Evolutionary conservation across 2,329 filamentous ascomycete genomes (phyloP).

Genomic region (Chaetoscypha palmicola): DNA sequence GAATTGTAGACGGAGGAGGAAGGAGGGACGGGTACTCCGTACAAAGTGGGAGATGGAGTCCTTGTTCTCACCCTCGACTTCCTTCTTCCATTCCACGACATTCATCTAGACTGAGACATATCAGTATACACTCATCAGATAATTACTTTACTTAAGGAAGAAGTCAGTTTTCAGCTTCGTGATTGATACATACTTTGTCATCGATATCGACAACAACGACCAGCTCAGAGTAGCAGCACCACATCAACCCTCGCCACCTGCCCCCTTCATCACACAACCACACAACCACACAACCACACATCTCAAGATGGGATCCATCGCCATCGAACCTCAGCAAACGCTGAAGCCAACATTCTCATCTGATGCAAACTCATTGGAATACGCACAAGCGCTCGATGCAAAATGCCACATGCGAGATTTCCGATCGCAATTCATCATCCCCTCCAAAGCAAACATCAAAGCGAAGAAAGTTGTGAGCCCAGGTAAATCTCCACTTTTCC

Average conservation of each 20-base stretch:
- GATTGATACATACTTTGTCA: too few species aligned
- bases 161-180: too few species aligned
- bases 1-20: not conserved
- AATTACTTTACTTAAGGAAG: too few species aligned
- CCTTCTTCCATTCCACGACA: not conserved
- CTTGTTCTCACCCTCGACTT: not conserved
- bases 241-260: too few species aligned
- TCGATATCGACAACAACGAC: too few species aligned
- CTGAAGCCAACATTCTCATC: constrained; percentile 39
- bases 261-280: too few species aligned
- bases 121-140: too few species aligned
- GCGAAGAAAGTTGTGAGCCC: constrained; percentile 47
- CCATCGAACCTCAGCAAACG: constrained; percentile 14
- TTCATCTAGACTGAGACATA: too few species aligned
- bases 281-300: too few species aligned
- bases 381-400: constrained; percentile 48
- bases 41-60: constrained; percentile 15
- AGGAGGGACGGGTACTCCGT: not conserved
- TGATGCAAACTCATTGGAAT: constrained; percentile 41
- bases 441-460: constrained; percentile 64
- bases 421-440: constrained; percentile 68
- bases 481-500: constrained; percentile 19
- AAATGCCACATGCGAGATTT: constrained; percentile 54
- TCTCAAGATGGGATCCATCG: constrained; percentile 25
- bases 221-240: too few species aligned